Evolutionary conservation across 192 early-diverging fungal species (phyloP).

Genomic region (Coemansia sp.): DNA sequence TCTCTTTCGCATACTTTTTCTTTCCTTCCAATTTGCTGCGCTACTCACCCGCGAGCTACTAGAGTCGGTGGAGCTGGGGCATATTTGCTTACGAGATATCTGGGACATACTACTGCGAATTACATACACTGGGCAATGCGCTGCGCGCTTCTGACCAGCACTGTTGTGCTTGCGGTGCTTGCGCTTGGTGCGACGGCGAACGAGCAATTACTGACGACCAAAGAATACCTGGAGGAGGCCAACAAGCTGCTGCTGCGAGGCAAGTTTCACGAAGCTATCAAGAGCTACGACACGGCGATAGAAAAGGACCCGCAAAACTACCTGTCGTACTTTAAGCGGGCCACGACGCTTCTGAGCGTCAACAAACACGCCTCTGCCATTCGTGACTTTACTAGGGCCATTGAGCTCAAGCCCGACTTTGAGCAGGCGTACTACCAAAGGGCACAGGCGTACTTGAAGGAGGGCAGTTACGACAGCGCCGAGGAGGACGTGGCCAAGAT

Average conservation of each 20-base stretch:
- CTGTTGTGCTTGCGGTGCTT: conserved; percentile 30
- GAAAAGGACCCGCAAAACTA: conserved; percentile 79
- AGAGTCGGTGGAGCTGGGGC: not conserved
- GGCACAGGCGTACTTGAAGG: conserved; percentile 63
- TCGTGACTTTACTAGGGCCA: conserved; percentile 75
- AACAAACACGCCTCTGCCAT: conserved; percentile 71
- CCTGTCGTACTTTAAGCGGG: conserved; percentile 83
- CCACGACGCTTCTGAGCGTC: conserved; percentile 74
- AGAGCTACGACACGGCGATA: conserved; percentile 49
- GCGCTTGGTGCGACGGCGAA: conserved; percentile 15
- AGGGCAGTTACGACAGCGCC: conserved; percentile 65
- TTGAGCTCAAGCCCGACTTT: conserved; percentile 79
- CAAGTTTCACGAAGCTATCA: conserved; percentile 35
- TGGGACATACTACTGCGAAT: not conserved
- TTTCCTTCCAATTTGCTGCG: not conserved
- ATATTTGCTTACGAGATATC: not conserved
- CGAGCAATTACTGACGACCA: conserved; percentile 29
- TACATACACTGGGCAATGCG: conserved; percentile 17
- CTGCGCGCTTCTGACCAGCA: conserved; percentile 28
- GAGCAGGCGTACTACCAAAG: conserved; percentile 74
- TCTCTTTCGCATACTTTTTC: conserved; percentile 1
- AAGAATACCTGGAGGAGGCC: conserved; percentile 48
- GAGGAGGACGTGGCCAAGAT: conserved; percentile 56
- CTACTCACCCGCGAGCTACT: not conserved
- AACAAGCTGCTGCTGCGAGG: conserved; percentile 39